These are phyloP conservation scores for Tilletia indica DNA, from an alignment of 1,284 basidiomycete genomes.

Conservation along the genomic window DNA sequence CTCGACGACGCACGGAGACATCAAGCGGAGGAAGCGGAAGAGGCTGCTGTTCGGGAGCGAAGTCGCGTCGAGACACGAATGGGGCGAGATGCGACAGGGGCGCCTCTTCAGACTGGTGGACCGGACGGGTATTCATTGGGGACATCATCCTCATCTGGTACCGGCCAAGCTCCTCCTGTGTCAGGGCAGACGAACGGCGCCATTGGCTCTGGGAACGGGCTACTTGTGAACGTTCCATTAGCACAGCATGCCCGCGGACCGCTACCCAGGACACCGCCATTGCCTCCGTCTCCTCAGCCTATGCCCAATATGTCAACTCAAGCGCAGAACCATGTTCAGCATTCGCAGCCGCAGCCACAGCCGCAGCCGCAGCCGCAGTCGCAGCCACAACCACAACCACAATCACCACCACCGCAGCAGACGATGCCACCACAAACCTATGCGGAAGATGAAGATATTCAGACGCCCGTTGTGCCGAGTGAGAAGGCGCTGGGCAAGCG, in stretches of 20 bases:
- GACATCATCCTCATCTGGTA: too few species aligned
- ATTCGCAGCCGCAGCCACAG: not conserved
- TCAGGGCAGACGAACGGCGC: too few species aligned
- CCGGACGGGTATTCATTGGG: too few species aligned
- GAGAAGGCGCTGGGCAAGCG: conserved; percentile 48
- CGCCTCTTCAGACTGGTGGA: not conserved
- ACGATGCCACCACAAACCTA: not conserved
- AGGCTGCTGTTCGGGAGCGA: conserved; percentile 33
- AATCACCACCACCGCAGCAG: not conserved
- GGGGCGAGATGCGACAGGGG: conserved; percentile 27
- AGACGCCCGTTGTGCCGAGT: conserved; percentile 38
- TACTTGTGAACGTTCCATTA: conserved; percentile 28
- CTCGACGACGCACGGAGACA: conserved; percentile 32
- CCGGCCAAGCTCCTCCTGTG: too few species aligned
- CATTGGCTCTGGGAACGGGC: conserved; percentile 1
- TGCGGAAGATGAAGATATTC: conserved; percentile 26
- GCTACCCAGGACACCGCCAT: conserved; percentile 7
- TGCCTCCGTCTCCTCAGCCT: conserved; percentile 10
- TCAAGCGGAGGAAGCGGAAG: conserved; percentile 37
- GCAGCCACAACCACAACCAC: not conserved
- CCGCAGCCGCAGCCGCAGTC: conserved; percentile 1
- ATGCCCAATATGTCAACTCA: not conserved
- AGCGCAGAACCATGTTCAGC: not conserved
- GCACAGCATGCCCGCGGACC: conserved; percentile 24
- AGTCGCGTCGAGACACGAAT: conserved; percentile 36